Evolutionary conservation across 768 basidiomycete genomes (phyloP).

Genomic region (Austroboletus eburneus): DNA sequence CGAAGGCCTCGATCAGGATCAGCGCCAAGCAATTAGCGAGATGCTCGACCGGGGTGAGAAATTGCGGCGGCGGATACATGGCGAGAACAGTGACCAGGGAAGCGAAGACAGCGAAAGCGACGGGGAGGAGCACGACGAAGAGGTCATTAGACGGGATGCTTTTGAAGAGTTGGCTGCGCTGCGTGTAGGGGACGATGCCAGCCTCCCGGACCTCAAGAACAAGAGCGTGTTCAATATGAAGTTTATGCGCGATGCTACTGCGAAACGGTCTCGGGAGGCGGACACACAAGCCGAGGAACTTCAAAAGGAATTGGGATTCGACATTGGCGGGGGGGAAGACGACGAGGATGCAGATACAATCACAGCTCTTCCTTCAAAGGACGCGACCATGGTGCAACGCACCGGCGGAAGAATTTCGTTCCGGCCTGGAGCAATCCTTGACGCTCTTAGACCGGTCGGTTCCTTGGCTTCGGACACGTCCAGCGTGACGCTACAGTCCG

Average conservation of each 20-base stretch:
- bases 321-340: slow-evolving; percentile 30
- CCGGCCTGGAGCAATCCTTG: slow-evolving; percentile 43
- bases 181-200: slow-evolving; percentile 36
- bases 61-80: slow-evolving; percentile 71
- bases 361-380: slow-evolving; percentile 30
- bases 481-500: slow-evolving; percentile 64
- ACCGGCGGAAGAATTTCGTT: slow-evolving; percentile 64
- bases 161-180: slow-evolving; percentile 72
- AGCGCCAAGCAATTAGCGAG: slow-evolving; percentile 69
- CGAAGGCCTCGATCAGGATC: slow-evolving; percentile 62
- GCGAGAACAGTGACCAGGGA: slow-evolving; percentile 54
- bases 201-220: slow-evolving; percentile 30
- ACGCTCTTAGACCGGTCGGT: slow-evolving; percentile 19
- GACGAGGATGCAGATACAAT: slow-evolving; percentile 25
- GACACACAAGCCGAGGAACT: slow-evolving; percentile 70
- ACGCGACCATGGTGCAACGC: slow-evolving; percentile 43
- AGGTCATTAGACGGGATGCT: slow-evolving; percentile 55
- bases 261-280: slow-evolving; percentile 52
- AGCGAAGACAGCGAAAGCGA: slow-evolving; percentile 43
- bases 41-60: slow-evolving; percentile 84
- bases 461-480: slow-evolving; percentile 54
- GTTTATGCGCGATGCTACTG: slow-evolving; percentile 94
- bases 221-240: slow-evolving; percentile 93
- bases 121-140: slow-evolving; percentile 37
- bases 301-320: slow-evolving; percentile 57